Evolutionary conservation across 495 filamentous ascomycete species (phyloP).

Genomic region (Penicillium psychrofluorescens): DNA sequence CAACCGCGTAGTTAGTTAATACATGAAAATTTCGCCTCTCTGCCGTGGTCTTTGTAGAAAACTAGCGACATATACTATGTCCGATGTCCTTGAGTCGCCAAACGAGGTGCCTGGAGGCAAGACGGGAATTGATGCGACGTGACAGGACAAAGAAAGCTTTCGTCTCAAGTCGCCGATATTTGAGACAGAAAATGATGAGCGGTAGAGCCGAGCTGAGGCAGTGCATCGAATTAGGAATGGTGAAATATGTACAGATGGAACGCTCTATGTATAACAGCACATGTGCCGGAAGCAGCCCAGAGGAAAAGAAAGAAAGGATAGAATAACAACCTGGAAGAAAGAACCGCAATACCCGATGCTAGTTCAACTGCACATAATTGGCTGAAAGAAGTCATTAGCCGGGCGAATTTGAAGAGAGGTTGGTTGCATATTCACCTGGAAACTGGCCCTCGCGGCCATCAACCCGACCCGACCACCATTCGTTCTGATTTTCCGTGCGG

Average conservation of each 20-base stretch:
- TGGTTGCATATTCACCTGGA: slow-evolving; percentile 59
- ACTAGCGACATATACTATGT: no score
- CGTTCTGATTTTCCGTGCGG: slow-evolving; percentile 79
- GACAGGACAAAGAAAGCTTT: no score
- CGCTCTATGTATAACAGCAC: slow-evolving; percentile 23
- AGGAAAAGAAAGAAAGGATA: slow-evolving; percentile 1
- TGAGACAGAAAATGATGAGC: no score
- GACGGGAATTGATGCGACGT: no score
- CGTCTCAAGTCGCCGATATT: no score
- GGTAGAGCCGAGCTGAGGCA: no score
- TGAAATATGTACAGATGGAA: slow-evolving; percentile 21
- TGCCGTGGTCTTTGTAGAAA: no score
- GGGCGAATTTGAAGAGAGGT: slow-evolving; percentile 1
- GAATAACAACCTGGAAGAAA: slow-evolving; percentile 1
- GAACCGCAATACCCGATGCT: slow-evolving; percentile 6
- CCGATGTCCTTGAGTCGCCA: no score
- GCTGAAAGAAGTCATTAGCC: slow-evolving; percentile 11
- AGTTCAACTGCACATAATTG: slow-evolving; percentile 42
- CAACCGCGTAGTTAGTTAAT: no score
- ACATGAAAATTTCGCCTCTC: no score
- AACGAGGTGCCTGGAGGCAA: no score
- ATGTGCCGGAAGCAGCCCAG: slow-evolving; percentile 9
- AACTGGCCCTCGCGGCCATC: slow-evolving; percentile 82
- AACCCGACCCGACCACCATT: slow-evolving; percentile 89
- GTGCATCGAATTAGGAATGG: slow-evolving; percentile 2